A percentile compares a stretch with the other conserved stretches of the same genome.
phyloP scores from a whole-genome alignment of 257 asterid species.

The Przewalskia tangutica region DNA sequence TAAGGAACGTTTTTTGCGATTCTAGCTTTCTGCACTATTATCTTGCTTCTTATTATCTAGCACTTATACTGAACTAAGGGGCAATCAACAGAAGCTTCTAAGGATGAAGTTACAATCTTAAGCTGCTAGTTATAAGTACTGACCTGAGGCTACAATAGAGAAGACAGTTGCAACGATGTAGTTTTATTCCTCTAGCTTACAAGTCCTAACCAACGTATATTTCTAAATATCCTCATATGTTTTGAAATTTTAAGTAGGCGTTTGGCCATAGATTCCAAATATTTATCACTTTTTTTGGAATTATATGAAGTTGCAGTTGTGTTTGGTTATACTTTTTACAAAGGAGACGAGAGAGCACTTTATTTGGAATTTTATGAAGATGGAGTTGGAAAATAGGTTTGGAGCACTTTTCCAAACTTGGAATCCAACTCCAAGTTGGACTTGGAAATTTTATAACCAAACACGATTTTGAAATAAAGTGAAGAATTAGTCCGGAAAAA shows the following conservation, averaged over 20 bases:
- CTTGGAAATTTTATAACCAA: no score
- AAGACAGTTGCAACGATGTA: not conserved
- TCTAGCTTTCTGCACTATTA: not conserved
- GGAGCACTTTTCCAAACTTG: no score
- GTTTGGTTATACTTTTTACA: no score
- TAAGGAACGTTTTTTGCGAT: not conserved
- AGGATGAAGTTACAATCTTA: not conserved
- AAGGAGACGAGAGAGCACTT: no score
- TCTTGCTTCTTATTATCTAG: not conserved
- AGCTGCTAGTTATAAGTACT: not conserved
- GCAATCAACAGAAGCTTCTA: not conserved
- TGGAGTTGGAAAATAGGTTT: no score
- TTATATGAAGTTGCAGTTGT: no score
- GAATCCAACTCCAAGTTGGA: no score
- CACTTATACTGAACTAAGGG: not conserved
- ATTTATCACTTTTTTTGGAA: no score
- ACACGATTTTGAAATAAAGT: no score
- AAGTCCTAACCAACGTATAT: not conserved
- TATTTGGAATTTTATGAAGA: no score
- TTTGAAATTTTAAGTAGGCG: not conserved
- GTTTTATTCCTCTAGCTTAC: not conserved
- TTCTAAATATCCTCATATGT: not conserved
- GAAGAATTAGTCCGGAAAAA: no score
- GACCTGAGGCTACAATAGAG: not conserved
- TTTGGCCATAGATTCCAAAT: not conserved